phyloP scores from a whole-genome alignment of 2,329 filamentous ascomycete species.

The Alternaria arborescens region DNA sequence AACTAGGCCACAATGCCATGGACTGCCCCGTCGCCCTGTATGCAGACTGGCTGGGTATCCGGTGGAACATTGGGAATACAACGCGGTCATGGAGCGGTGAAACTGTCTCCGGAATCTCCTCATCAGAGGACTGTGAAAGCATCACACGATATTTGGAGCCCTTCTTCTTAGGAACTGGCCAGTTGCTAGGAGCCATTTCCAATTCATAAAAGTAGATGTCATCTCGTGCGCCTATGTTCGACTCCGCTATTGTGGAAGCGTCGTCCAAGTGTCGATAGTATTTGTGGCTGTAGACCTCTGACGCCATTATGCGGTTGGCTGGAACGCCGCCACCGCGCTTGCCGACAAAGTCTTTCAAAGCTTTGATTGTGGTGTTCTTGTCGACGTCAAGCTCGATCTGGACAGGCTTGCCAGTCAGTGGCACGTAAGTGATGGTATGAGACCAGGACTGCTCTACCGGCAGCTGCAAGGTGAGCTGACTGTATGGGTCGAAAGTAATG shows the following conservation, averaged over 20 bases:
- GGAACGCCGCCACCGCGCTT: conserved; percentile 62
- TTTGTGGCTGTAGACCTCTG: conserved; percentile 81
- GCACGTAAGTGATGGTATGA: conserved; percentile 78
- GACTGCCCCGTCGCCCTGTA: conserved; percentile 48
- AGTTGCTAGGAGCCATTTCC: conserved; percentile 80
- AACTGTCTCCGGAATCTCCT: conserved; percentile 63
- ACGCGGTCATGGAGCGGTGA: conserved; percentile 71
- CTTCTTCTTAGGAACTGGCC: conserved; percentile 65
- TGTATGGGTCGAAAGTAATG: conserved; percentile 98
- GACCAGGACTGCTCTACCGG: conserved; percentile 86
- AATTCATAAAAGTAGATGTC: conserved; percentile 79
- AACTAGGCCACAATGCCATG: conserved; percentile 63
- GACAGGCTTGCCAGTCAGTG: conserved; percentile 75
- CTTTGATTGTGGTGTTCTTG: conserved; percentile 74
- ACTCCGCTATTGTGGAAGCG: conserved; percentile 69
- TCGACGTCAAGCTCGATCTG: conserved; percentile 80
- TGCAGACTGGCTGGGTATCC: conserved; percentile 52
- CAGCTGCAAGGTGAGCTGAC: conserved; percentile 88
- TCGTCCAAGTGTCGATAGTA: conserved; percentile 91
- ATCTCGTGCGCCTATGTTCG: conserved; percentile 68
- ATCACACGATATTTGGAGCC: conserved; percentile 57
- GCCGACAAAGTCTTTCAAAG: conserved; percentile 70
- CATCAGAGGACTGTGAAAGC: conserved; percentile 52
- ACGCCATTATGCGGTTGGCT: conserved; percentile 73
- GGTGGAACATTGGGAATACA: conserved; percentile 76